phyloP scores from a whole-genome alignment of 179 eudicot genomes.

The Beta corolliflora region DNA sequence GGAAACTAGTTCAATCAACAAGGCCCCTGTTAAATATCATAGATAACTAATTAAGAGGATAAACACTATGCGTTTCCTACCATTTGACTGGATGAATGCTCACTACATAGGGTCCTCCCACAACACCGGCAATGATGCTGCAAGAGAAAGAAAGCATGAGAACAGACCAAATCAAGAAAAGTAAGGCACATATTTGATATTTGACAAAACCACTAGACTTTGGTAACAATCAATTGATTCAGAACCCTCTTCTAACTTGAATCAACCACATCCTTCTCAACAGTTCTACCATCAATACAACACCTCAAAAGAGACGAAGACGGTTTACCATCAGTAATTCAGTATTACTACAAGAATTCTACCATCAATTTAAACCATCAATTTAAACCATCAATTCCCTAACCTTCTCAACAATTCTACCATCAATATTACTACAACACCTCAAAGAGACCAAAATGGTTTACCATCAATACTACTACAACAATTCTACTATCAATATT shows the following conservation, averaged over 20 bases:
- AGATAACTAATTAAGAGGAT: not conserved
- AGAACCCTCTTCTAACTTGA: not conserved
- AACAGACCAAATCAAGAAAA: slow-evolving; percentile 6
- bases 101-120: slow-evolving; percentile 88
- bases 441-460: not conserved
- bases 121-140: slow-evolving; percentile 96
- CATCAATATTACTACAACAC: not conserved
- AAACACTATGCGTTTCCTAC: slow-evolving; percentile 38
- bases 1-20: slow-evolving; percentile 7
- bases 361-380: too few species aligned
- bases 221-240: not conserved
- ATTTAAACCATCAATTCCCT: too few species aligned
- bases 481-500: too few species aligned
- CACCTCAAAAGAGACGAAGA: not conserved
- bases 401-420: not conserved
- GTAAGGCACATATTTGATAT: not conserved
- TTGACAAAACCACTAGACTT: not conserved
- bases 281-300: not conserved
- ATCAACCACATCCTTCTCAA: not conserved
- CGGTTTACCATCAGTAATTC: not conserved
- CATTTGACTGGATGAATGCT: slow-evolving; percentile 85
- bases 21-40: not conserved
- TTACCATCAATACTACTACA: not conserved
- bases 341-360: too few species aligned
- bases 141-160: slow-evolving; percentile 23